Base-by-base conservation (phyloP, 192 early-diverging fungal genomes). In the Umbelopsis vinacea region DNA sequence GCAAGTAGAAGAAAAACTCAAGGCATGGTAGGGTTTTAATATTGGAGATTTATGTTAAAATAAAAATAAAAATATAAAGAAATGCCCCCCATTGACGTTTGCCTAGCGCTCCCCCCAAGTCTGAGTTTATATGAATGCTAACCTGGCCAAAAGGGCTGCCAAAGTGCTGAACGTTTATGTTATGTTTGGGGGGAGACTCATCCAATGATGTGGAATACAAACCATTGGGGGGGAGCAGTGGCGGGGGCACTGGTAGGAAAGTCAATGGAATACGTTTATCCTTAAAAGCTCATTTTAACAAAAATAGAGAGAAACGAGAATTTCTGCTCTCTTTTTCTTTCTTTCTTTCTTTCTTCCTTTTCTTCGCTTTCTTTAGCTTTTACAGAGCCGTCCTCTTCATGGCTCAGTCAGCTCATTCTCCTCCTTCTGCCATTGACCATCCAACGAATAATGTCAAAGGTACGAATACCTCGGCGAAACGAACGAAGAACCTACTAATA, bases 21-120 rank as follows among this genome's bases (percentile, higher is more conserved):
- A 67, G 38, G 52, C 50, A 46, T 76, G 75, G 75, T 76, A n/a
- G n/a, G n/a, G n/a, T n/a, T n/a, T n/a, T n/a, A 68, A 50, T 17
- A 29, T 29, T 1, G 6, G 40, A 6, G 40, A 43, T 43, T 43
- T 43, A 43, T 43, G 40, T 43, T 43, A 43, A n/a, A n/a, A n/a
- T n/a, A n/a, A n/a, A n/a, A 43, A 43, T 43, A 43, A 43, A 29
- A 46, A 11, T 53, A 66, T 22, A 10, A 46, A 47, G 57, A 19
- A 66, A 43, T 0, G 14, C 3, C 26, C 11, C 54, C 14, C 23
- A 19, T 50, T n/a, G 19, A 50, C 48, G 48, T 50, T 43, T 43
- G 6, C 11, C 38, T 40, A 3, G 38, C 38, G 38, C 8, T 40
- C 4, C 38, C 3, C 38, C 38, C 38, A 40, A 40, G 6, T 43